A percentile compares a stretch with the other conserved stretches of the same genome.
These are phyloP conservation scores for Groenewaldozyma sp. DNA, from an alignment of 1,139 yeast species.

Conservation along the genomic window DNA sequence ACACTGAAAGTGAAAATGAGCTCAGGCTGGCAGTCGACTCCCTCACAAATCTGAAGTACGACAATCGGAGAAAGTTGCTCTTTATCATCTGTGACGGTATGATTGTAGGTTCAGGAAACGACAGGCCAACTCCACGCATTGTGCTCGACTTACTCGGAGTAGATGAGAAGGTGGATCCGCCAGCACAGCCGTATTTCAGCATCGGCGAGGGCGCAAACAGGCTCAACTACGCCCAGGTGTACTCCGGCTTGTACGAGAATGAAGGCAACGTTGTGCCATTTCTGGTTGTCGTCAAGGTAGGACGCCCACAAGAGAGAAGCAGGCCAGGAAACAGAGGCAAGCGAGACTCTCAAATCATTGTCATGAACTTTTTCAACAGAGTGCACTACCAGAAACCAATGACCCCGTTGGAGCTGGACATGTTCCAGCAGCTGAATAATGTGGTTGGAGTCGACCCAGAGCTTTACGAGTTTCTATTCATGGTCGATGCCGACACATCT, in stretches of 20 bases:
- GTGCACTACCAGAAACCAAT: constrained; percentile 33
- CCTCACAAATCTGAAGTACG: constrained; percentile 30
- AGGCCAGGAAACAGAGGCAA: constrained; percentile 37
- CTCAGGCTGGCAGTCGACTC: constrained; percentile 35
- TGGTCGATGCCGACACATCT: constrained; percentile 36
- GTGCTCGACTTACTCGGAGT: constrained; percentile 35
- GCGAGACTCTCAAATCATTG: constrained; percentile 35
- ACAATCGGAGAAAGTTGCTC: constrained; percentile 32
- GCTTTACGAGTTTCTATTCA: constrained; percentile 32
- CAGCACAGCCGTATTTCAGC: constrained; percentile 31
- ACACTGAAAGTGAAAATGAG: constrained; percentile 35
- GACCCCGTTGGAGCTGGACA: constrained; percentile 34
- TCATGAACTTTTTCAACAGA: constrained; percentile 34
- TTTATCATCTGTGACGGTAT: constrained; percentile 35
- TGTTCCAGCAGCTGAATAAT: constrained; percentile 35
- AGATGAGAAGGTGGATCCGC: constrained; percentile 31
- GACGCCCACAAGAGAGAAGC: constrained; percentile 28
- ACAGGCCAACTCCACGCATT: constrained; percentile 33
- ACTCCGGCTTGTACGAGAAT: constrained; percentile 33
- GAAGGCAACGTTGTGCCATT: constrained; percentile 35
- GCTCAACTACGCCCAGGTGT: constrained; percentile 33
- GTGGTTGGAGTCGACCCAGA: constrained; percentile 37
- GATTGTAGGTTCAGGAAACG: constrained; percentile 36
- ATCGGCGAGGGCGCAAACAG: constrained; percentile 34
- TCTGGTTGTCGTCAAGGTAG: constrained; percentile 33